A percentile compares a stretch with the other conserved stretches of the same genome.
phyloP scores from a whole-genome alignment of 257 asterid species.

The Solanum clarkiae region DNA sequence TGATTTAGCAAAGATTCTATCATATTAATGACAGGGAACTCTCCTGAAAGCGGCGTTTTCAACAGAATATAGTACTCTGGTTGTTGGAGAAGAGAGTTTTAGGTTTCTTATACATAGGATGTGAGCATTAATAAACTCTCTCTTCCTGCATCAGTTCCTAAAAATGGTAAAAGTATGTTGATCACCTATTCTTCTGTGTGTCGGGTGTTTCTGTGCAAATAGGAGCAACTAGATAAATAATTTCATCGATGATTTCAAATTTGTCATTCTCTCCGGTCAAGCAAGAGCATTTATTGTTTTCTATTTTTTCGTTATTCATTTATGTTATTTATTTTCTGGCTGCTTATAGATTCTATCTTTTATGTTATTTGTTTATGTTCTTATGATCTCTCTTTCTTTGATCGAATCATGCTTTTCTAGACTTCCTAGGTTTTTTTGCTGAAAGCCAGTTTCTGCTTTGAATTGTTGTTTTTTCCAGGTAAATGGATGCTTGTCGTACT shows the following conservation, averaged over 20 bases:
- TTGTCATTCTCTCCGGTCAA: neutral
- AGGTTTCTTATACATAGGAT: neutral
- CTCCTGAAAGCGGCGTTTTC: neutral
- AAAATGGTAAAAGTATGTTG: neutral
- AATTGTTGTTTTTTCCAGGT: conserved; percentile 38
- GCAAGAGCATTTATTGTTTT: neutral
- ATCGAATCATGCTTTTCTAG: neutral
- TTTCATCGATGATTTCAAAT: neutral
- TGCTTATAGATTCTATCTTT: neutral
- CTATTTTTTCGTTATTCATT: neutral
- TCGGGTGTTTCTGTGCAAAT: neutral
- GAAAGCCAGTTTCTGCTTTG: neutral
- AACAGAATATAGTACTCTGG: neutral
- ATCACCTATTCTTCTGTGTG: neutral
- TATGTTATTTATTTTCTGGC: neutral
- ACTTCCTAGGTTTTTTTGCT: neutral
- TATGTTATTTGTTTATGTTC: neutral
- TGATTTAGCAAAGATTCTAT: neutral
- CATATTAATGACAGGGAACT: neutral
- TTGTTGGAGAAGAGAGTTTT: neutral
- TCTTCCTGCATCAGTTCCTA: neutral
- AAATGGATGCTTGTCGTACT: conserved; percentile 84
- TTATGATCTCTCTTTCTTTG: neutral
- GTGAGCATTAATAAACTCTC: neutral
- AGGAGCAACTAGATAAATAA: neutral